Base-by-base conservation (phyloP, 768 basidiomycete species). In the Clitopilus passeckerianus region DNA sequence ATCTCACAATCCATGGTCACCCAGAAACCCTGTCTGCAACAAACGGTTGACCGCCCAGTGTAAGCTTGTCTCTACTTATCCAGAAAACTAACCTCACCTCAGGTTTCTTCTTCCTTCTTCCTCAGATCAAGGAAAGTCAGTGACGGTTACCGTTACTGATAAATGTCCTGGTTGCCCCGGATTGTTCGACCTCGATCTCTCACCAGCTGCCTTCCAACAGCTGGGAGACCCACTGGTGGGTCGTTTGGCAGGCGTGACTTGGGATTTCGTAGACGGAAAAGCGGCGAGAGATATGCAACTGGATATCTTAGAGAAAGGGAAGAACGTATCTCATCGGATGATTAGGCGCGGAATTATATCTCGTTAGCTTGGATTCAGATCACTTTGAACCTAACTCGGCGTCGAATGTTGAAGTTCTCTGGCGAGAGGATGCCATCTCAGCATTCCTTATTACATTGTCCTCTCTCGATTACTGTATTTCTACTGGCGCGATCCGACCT, bases 171-270 rank as follows among this genome's bases (percentile, higher is more conserved):
- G 53, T 12, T 67, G 63, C 50, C n/a, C 22, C 3, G 63, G 63
- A 7, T 18, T 22, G 5, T 62, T 54, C 33, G 64, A 67, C 52
- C 58, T 67, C 43, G 66, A 67, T 27, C 60, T 67, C 23, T 64
- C 63, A 27, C 61, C 62, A 1, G 27, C 60, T 5, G 64, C 57
- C 15, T 67, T 67, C 46, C 16, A 52, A 16, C 27, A 44, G 57
- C 53, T 67, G 15, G 61, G 54, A 2, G 41, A 60, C 24, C 22
- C 16, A 5, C 18, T 18, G 1, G 34, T 56, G 1, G 66, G 66
- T 14, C 58, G 57, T 24, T 43, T 66, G 14, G 14, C n/a, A 22
- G 54, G 54, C 3, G 55, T 59, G 6, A 53, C 54, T 14, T 66
- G 61, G 63, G 57, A 59, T 8, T 64, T 56, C 46, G 34, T 34